phyloP scores from a whole-genome alignment of 768 basidiomycete genomes.

The Xerocomellus amylosporus region DNA sequence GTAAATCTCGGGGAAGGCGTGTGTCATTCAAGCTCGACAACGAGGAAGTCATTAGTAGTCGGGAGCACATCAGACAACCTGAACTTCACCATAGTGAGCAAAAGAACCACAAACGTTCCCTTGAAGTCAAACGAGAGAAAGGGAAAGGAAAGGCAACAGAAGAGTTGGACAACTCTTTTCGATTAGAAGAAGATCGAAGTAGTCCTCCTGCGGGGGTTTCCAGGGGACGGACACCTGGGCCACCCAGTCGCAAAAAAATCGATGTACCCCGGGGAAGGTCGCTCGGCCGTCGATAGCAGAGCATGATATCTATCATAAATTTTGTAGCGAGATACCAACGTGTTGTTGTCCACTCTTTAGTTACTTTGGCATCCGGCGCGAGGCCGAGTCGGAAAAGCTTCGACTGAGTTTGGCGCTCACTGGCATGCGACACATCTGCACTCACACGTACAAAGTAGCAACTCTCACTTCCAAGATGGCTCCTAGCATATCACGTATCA shows the following conservation, averaged over 20 bases:
- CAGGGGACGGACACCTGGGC: slow-evolving; percentile 30
- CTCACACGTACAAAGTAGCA: slow-evolving; percentile 1
- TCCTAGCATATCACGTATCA: slow-evolving; percentile 20
- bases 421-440: slow-evolving; percentile 6
- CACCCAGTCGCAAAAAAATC: slow-evolving; percentile 16
- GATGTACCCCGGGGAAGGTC: slow-evolving; percentile 21
- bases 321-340: slow-evolving; percentile 8
- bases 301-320: slow-evolving; percentile 5
- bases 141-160: slow-evolving; percentile 15
- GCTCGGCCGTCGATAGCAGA: slow-evolving; percentile 21
- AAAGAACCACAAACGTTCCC: slow-evolving; percentile 2
- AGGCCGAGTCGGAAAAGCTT: background rate
- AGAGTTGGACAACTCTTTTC: slow-evolving; percentile 1
- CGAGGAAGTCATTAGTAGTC: slow-evolving; percentile 12
- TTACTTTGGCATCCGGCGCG: background rate
- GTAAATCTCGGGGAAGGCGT: slow-evolving; percentile 51
- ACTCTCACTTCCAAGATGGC: slow-evolving; percentile 14
- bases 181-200: slow-evolving; percentile 15
- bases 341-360: slow-evolving; percentile 2
- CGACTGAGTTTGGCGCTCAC: slow-evolving; percentile 1
- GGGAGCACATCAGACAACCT: slow-evolving; percentile 7
- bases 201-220: slow-evolving; percentile 5
- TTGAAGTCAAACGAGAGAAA: slow-evolving; percentile 15
- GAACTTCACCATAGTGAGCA: slow-evolving; percentile 4
- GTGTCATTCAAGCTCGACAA: slow-evolving; percentile 54